These are phyloP conservation scores for Brassica hybrid DNA, from an alignment of 441 rosid species.

Conservation along the genomic window DNA sequence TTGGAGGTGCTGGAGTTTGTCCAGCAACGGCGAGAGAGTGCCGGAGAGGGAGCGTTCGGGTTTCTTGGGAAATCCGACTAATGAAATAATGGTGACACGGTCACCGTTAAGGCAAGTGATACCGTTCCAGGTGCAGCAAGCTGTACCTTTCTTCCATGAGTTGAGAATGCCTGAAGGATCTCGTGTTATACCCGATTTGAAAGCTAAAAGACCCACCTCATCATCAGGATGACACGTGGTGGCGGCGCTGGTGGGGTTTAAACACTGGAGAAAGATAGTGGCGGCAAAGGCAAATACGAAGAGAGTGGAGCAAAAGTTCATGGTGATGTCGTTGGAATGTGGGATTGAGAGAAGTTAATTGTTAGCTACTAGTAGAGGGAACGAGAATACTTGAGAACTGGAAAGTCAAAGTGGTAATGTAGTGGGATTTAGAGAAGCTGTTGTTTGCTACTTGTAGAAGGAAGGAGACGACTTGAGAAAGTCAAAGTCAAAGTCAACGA, in stretches of 20 bases:
- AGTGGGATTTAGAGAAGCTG: no score
- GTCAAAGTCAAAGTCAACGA: no score
- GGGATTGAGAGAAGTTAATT: no score
- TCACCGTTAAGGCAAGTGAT: constrained; percentile 44
- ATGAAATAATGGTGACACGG: constrained; percentile 55
- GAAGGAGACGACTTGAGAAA: no score
- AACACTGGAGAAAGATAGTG: constrained; percentile 12
- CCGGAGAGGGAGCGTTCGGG: constrained; percentile 49
- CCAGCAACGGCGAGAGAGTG: constrained; percentile 58
- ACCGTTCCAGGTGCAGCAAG: constrained; percentile 68
- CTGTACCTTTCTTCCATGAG: constrained; percentile 64
- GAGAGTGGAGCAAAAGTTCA: constrained; percentile 12
- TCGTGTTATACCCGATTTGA: constrained; percentile 57
- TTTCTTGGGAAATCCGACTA: background rate
- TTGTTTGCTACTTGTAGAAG: no score
- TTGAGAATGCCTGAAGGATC: constrained; percentile 70
- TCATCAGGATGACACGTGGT: no score
- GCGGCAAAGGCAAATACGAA: constrained; percentile 22
- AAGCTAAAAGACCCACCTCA: no score
- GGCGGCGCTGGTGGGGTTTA: constrained; percentile 37
- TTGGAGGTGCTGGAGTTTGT: constrained; percentile 52
- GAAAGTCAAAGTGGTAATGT: no score
- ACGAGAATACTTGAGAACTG: no score
- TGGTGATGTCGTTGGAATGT: no score
- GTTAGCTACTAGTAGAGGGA: no score